Evolutionary conservation across 139 green algal species (phyloP), one percentile per base, ranked within the genome.

Genomic region (Nannochloris sp.): DNA sequence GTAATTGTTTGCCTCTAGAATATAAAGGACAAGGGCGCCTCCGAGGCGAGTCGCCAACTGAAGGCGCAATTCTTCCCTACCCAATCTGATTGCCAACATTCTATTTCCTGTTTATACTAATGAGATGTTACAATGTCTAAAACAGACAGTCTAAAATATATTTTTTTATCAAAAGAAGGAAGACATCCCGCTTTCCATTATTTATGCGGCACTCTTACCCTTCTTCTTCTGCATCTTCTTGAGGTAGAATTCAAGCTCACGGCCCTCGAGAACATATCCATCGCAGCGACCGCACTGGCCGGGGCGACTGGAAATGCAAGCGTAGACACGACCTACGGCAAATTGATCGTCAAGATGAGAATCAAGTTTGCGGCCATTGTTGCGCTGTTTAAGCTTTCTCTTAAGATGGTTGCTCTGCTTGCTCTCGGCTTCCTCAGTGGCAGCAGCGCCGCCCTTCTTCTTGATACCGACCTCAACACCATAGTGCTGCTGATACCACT

Each of bases 401-500:
- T 88, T 75, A 42, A 96, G 82, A 53, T 92, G 84, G 66, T 92
- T 92, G 54, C 85, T 91, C 57, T 80, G 69, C 27, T 39, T 61
- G 33, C 33, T 27, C 8, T 36, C 57, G 31, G 65, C 65, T 8
- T 37, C 64, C 29, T 68, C 48, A 3, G 46, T 68, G 33, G 66
- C 59, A 23, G 62, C 67, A 12, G 74, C 78, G 3, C 33, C 70
- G 12, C 57, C 23, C 64, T 73, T 72, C 71, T 88, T 88, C 87
- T 96, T 98, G 60, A 83, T 67, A 60, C 92, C 91, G 63, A 99
- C 81, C 78, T 97, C 90, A 63, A 90, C 60, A 45, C 91, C 95
- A 70, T 99, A 99, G 85, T 99, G 94, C 80, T 91, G 82, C 80
- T 84, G 69, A 76, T 96, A 96, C 86, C 85, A 96, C 70, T 88